A percentile compares a stretch with the other conserved stretches of the same genome.
Evolutionary conservation across 768 basidiomycete species (phyloP).

Genomic region (Pilatotrama ljubarskyi): DNA sequence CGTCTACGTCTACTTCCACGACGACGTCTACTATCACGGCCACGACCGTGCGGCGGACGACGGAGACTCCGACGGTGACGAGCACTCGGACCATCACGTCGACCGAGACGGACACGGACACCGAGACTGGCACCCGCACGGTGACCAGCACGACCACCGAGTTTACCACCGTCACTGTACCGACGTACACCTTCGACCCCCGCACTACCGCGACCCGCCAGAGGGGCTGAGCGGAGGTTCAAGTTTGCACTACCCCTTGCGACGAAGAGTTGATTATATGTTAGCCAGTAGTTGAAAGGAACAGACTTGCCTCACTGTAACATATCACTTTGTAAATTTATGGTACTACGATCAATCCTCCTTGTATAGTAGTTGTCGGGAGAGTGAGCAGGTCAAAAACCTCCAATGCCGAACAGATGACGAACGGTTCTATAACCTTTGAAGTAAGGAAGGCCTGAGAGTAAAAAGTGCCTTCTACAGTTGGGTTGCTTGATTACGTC

Average conservation of each 20-base stretch:
- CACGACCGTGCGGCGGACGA: background rate
- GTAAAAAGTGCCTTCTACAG: no score
- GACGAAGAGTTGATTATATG: no score
- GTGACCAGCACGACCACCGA: background rate
- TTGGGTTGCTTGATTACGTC: no score
- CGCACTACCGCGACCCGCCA: slow-evolving; percentile 3
- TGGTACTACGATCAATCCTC: no score
- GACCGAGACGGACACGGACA: background rate
- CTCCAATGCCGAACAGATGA: no score
- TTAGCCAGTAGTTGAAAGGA: no score
- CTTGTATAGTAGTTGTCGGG: no score
- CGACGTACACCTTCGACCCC: slow-evolving; percentile 1
- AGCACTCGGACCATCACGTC: slow-evolving; percentile 1
- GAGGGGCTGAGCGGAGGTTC: background rate
- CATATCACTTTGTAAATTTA: background rate
- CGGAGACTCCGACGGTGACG: background rate
- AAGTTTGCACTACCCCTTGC: no score
- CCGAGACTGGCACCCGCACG: slow-evolving; percentile 4
- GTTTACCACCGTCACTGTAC: background rate
- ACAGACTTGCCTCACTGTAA: background rate
- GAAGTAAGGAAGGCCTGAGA: no score
- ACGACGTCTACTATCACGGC: background rate
- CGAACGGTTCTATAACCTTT: no score
- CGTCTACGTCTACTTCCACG: background rate
- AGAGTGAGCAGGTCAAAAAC: no score